Evolutionary conservation across 345 rosid genomes (phyloP), one percentile per base, ranked within the genome.

Genomic region (Populus nigra): DNA sequence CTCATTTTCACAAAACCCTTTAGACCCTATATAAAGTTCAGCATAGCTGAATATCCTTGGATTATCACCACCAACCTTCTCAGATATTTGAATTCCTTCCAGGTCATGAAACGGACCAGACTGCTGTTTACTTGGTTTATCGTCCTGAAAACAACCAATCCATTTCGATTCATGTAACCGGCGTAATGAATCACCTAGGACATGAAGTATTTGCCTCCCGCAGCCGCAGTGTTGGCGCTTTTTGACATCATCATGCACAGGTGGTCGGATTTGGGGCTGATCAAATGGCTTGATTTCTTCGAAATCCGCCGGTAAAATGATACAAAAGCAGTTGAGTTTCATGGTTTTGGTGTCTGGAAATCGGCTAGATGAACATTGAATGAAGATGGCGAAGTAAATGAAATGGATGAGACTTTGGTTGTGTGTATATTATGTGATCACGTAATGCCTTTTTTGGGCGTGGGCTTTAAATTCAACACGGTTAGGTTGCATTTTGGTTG

Each of bases 11-110:
- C 86, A 84, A 35, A 96, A 96, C 22, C 96, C 99, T 0, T 89
- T 92, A 31, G 97, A 85, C 5, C 99, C 99, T 71, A 96, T 96
- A 72, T 92, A 96, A 57, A 96, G 93, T 89, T 96, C 98, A 0
- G 97, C 83, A 79, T 92, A 96, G 53, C 99, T 90, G 62, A 93
- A 96, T 80, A 91, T 91, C 85, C 99, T 89, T 0, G 98, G 97
- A 76, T 91, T 93, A 31, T 92, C 98, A 25, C 75, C 85, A 0
- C 93, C 97, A 38, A 93, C 87, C 84, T 93, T 92, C 71, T 86
- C 94, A 4, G 88, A 82, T n/a, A 96, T 79, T 31, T 90, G 92
- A 57, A 96, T 88, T 27, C 98, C 99, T 78, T 91, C 98, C 82
- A 86, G 82, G 86, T 96, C 98, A 49, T 88, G 83, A 78, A 90